A percentile compares a stretch with the other conserved stretches of the same genome.
These are phyloP conservation scores for Ceratocystiopsis sp. DNA, from an alignment of 2,329 filamentous ascomycete species.

Conservation along the genomic window DNA sequence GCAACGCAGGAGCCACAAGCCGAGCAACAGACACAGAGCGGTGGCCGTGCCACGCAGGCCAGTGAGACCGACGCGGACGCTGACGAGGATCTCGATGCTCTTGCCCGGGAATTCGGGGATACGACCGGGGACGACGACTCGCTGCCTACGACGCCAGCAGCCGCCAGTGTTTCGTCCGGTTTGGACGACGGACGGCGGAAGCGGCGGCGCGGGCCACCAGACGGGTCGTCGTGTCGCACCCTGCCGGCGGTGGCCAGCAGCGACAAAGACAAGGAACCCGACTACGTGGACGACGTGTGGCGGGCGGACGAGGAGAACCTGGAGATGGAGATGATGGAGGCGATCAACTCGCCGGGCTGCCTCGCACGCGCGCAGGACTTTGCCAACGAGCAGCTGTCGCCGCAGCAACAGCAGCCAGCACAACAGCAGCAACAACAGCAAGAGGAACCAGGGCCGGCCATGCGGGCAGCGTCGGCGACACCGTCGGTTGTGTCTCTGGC, in stretches of 20 bases:
- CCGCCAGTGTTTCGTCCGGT: too few relatives aligned
- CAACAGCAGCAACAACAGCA: too few relatives aligned
- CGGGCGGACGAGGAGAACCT: slow-evolving; percentile 45
- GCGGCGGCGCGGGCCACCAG: slow-evolving; percentile 4
- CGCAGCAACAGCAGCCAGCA: too few relatives aligned
- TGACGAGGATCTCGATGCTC: slow-evolving; percentile 19
- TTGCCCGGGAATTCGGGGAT: slow-evolving; percentile 29
- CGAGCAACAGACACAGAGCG: background rate
- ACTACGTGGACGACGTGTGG: slow-evolving; percentile 47
- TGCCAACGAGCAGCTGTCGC: slow-evolving; percentile 19
- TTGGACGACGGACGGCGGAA: background rate
- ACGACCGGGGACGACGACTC: slow-evolving; percentile 12
- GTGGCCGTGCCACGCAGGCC: background rate
- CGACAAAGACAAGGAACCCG: slow-evolving; percentile 18
- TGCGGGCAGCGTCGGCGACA: too few relatives aligned
- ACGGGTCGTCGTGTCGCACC: slow-evolving; percentile 9
- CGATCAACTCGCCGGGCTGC: slow-evolving; percentile 44
- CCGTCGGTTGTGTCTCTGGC: too few relatives aligned
- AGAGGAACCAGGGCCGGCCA: too few relatives aligned
- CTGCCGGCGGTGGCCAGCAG: slow-evolving; percentile 4
- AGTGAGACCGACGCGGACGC: slow-evolving; percentile 2
- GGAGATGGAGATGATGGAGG: slow-evolving; percentile 52
- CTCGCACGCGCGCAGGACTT: slow-evolving; percentile 39
- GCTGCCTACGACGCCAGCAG: background rate
- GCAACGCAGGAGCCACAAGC: slow-evolving; percentile 4